phyloP scores from a whole-genome alignment of 2,329 filamentous ascomycete genomes.

The Cadophora gregata region DNA sequence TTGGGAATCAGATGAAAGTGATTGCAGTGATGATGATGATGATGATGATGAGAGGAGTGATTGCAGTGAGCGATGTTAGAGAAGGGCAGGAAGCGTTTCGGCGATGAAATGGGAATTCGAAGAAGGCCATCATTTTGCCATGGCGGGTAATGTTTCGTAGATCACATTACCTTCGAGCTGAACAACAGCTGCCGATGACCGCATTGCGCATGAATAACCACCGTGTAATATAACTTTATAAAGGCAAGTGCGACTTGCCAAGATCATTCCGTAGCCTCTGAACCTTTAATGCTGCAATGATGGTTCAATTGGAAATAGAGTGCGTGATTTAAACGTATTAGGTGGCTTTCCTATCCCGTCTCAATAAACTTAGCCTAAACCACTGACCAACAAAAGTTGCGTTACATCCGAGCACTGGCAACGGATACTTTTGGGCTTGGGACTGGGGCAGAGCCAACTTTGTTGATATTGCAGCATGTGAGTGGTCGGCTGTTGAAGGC shows the following conservation, averaged over 20 bases:
- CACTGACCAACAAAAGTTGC: background rate
- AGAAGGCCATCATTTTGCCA: background rate
- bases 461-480: too few species aligned
- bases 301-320: background rate
- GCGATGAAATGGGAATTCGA: background rate
- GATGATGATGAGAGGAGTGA: background rate
- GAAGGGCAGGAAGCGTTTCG: background rate
- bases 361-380: background rate
- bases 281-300: background rate
- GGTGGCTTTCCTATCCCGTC: background rate
- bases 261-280: background rate
- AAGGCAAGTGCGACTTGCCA: background rate
- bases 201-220: background rate
- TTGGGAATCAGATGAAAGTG: too few species aligned
- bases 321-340: background rate
- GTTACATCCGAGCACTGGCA: background rate
- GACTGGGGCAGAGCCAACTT: too few species aligned
- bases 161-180: background rate
- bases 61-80: too few species aligned
- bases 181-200: background rate
- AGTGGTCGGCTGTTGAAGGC: too few species aligned
- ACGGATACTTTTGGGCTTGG: background rate
- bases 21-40: background rate
- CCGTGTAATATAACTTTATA: background rate
- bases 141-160: background rate